Percentiles rank a stretch among this genome's conserved stretches.
Conservation (phyloP, 768 basidiomycete species). For the Rhizopogon salebrosus region DNA sequence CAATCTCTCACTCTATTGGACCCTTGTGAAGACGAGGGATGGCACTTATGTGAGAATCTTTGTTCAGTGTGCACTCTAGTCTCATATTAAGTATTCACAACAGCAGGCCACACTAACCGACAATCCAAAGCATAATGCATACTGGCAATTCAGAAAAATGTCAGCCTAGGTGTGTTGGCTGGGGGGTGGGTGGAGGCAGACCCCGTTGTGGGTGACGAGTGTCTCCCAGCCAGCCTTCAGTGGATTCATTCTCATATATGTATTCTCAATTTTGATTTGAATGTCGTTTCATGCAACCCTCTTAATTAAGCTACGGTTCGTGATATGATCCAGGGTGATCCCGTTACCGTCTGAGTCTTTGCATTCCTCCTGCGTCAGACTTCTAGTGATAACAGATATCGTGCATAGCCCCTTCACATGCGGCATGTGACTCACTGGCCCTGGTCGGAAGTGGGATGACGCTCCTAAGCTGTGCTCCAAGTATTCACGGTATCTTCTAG, state of each 20-base stretch:
- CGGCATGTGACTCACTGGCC: background rate
- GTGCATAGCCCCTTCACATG: background rate
- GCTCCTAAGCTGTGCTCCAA: background rate
- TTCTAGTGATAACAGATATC: too few relatives aligned
- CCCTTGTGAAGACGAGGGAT: background rate
- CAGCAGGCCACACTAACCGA: background rate
- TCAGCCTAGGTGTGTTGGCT: background rate
- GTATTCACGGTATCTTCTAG: background rate
- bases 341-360: background rate
- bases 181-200: background rate
- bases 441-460: background rate
- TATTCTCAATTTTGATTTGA: background rate
- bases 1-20: background rate
- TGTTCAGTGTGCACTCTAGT: background rate
- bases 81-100: background rate
- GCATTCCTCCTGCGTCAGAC: background rate
- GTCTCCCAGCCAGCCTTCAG: background rate
- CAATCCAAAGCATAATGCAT: background rate
- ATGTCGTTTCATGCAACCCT: background rate
- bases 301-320: background rate
- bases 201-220: background rate
- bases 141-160: background rate
- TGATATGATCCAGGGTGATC: background rate
- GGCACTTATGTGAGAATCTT: background rate
- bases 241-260: background rate